Conservation (phyloP, 2,329 filamentous ascomycete genomes). For the Neoarthrinium moseri region DNA sequence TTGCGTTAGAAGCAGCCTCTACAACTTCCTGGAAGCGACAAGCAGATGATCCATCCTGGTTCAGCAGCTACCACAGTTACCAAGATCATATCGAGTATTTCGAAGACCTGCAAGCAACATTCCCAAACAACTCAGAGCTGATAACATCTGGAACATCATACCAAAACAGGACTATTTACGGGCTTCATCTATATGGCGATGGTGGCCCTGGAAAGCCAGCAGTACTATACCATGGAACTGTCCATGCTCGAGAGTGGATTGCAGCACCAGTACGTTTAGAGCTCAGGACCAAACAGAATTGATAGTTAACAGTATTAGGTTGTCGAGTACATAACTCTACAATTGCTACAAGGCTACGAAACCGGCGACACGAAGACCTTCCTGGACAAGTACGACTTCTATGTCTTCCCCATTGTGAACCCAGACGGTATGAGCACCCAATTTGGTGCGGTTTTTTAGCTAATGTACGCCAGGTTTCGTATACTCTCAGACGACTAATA, state of each 20-base stretch:
- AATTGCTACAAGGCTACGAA: constrained; percentile 37
- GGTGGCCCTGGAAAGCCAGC: constrained; percentile 45
- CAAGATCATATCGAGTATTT: constrained; percentile 50
- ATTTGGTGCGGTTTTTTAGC: not conserved
- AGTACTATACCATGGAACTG: constrained; percentile 47
- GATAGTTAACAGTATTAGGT: constrained; percentile 20
- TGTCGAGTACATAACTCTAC: constrained; percentile 47
- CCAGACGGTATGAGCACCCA: constrained; percentile 39
- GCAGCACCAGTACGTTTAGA: constrained; percentile 57
- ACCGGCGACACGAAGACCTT: constrained; percentile 34
- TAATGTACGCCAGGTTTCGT: constrained; percentile 39
- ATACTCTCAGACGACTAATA: constrained; percentile 48
- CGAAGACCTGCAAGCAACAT: constrained; percentile 39
- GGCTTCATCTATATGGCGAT: constrained; percentile 52
- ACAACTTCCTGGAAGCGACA: constrained; percentile 1
- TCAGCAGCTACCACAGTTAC: constrained; percentile 52
- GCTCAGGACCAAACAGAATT: not conserved
- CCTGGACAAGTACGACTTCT: constrained; percentile 58
- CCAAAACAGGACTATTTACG: constrained; percentile 55
- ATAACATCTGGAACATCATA: constrained; percentile 43
- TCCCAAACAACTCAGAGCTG: constrained; percentile 46
- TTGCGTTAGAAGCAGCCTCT: constrained; percentile 25
- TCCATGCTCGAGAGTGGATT: constrained; percentile 56
- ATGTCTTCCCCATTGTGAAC: constrained; percentile 54
- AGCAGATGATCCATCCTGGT: constrained; percentile 38